Conservation (phyloP, 495 filamentous ascomycete genomes). For the Margaritispora aquatica region DNA sequence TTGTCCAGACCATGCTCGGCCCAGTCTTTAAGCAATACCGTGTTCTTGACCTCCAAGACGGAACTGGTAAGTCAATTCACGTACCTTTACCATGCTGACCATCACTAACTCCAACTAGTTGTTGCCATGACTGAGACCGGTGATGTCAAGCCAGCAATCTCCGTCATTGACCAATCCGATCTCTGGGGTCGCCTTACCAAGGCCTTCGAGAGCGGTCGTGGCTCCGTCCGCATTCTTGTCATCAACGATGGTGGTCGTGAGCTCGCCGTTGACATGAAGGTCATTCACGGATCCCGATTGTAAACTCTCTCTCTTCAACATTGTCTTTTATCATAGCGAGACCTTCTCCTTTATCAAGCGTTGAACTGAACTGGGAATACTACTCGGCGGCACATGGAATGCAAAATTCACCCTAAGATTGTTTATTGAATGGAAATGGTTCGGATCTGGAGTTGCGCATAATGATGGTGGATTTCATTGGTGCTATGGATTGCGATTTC, state of each 20-base stretch:
- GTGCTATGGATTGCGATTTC: not conserved
- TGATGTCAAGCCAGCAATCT: conserved; percentile 94
- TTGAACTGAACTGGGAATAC: conserved; percentile 8
- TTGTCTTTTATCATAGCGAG: not conserved
- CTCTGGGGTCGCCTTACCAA: conserved; percentile 77
- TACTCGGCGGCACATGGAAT: not conserved
- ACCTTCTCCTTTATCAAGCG: conserved; percentile 7
- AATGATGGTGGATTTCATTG: conserved; percentile 10
- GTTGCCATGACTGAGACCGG: conserved; percentile 41
- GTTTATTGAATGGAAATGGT: conserved; percentile 6
- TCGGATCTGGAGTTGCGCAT: conserved; percentile 17
- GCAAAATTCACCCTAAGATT: conserved; percentile 10
- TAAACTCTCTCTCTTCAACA: conserved; percentile 28
- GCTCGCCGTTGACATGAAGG: conserved; percentile 98
- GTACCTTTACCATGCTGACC: not conserved
- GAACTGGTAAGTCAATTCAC: conserved; percentile 35
- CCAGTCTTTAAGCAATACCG: conserved; percentile 99
- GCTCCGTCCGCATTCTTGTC: conserved; percentile 89
- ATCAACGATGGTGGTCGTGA: conserved; percentile 91
- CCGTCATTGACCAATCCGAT: conserved; percentile 87
- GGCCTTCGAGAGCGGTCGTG: conserved; percentile 86
- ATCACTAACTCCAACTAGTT: conserved; percentile 40
- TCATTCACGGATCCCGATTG: conserved; percentile 69
- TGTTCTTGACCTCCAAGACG: conserved; percentile 93
- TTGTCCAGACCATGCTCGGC: conserved; percentile 99